Evolutionary conservation across 2,329 filamentous ascomycete species (phyloP), one percentile per base, ranked within the genome.

Genomic region (Calonectria hongkongensis): DNA sequence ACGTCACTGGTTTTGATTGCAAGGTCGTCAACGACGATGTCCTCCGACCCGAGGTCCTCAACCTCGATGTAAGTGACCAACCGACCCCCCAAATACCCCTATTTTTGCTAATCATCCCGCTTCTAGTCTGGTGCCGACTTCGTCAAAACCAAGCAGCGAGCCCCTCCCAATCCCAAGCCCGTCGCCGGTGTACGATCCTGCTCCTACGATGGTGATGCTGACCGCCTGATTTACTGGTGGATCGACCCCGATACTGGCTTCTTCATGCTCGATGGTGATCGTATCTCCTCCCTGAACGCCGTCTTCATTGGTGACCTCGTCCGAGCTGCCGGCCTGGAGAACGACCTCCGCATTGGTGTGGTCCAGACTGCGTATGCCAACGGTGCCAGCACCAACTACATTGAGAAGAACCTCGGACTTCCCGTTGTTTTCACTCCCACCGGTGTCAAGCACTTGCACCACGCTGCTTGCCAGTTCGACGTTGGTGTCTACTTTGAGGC

Each of bases 351-450:
- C 81, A 96, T 98, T 74, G 97, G 96, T 72, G 95, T 99, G 66
- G 94, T 99, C 15, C 97, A 99, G 86, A 99, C 97, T 1, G 97
- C 97, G 25, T 99, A 99, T 83, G 97, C 97, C 83, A 99, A 99
- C 84, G 97, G 97, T 63, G 94, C 96, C 28, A 96, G 95, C 82
- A 98, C 97, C 41, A 93, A 94, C 80, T 98, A 98, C 84, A 94
- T 99, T 68, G 92, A 95, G 82, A 94, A 97, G 83, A 93, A 94
- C 76, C 90, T 98, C 69, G 94, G 94, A 81, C 92, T 99, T 50
- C 96, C 96, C 62, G 95, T 98, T 27, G 93, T 97, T 72, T 98
- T 94, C 89, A 98, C 97, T 1, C 93, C 95, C 16, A 99, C 97
- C 0, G 97, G 97, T 77, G 97, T 99, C 74, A 99, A 99, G 89